These are phyloP conservation scores for Porpolomopsis calyptriformis DNA, from an alignment of 768 basidiomycete genomes.

Conservation along the genomic window DNA sequence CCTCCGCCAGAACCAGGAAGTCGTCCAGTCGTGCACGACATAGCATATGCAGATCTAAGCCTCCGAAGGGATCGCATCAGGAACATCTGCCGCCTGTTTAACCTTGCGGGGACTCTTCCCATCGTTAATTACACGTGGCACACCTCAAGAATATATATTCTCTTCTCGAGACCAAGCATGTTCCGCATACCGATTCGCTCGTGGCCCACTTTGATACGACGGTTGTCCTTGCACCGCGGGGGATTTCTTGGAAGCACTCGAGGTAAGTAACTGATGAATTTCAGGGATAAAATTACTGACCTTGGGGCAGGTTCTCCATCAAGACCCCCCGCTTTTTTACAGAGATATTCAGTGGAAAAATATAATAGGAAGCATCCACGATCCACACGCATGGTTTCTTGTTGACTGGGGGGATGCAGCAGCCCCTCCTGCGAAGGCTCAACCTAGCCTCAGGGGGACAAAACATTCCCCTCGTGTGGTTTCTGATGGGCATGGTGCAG, in stretches of 20 bases:
- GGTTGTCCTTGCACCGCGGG: constrained; percentile 9
- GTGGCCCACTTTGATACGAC: background rate
- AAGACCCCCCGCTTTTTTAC: constrained; percentile 11
- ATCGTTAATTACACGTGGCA: background rate
- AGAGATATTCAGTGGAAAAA: no score
- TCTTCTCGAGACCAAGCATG: constrained; percentile 8
- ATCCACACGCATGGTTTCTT: no score
- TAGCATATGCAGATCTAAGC: constrained; percentile 7
- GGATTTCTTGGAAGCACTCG: constrained; percentile 14
- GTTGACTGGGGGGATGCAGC: no score
- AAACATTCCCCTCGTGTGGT: background rate
- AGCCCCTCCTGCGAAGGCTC: background rate
- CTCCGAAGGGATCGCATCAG: constrained; percentile 1
- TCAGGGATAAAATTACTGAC: background rate
- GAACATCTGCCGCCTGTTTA: constrained; percentile 4
- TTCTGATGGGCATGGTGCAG: background rate
- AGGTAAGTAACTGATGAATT: constrained; percentile 8
- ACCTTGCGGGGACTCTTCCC: constrained; percentile 4
- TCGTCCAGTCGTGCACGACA: constrained; percentile 8
- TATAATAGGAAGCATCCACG: no score
- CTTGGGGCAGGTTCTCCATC: background rate
- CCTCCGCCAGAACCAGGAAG: background rate
- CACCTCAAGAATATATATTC: constrained; percentile 10
- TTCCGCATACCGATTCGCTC: constrained; percentile 10
- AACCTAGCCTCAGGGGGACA: background rate